Evolutionary conservation across 1,284 basidiomycete species (phyloP).

Genomic region (Bondarzewia mesenterica): DNA sequence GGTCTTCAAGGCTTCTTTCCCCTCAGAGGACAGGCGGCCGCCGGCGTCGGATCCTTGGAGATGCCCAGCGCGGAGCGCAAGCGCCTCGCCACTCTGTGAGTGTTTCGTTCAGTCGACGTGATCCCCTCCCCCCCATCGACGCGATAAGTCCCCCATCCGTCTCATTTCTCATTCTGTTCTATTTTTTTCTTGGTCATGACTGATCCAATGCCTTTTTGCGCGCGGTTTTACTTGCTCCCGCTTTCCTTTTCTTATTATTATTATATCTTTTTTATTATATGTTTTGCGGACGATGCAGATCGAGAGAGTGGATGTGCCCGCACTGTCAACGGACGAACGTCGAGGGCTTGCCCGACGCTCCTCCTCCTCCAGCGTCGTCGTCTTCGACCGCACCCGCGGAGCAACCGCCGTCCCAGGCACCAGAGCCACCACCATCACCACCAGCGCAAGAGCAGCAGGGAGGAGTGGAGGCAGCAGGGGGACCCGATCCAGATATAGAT

Average conservation of each 20-base stretch:
- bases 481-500: not conserved
- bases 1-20: slow-evolving; percentile 91
- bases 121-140: not conserved
- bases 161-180: not conserved
- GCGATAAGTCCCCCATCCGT: not conserved
- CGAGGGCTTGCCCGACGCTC: slow-evolving; percentile 62
- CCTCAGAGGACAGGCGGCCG: slow-evolving; percentile 81
- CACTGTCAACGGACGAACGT: slow-evolving; percentile 64
- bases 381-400: not conserved
- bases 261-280: not conserved
- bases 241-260: not conserved
- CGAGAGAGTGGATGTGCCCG: slow-evolving; percentile 76
- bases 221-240: not conserved
- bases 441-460: not conserved
- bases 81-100: slow-evolving; percentile 74
- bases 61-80: slow-evolving; percentile 72
- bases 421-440: not conserved
- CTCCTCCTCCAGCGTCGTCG: not conserved
- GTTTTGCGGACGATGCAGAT: slow-evolving; percentile 35
- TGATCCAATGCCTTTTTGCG: not conserved
- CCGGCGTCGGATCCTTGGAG: slow-evolving; percentile 85
- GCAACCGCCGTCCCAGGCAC: not conserved
- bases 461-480: not conserved
- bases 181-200: not conserved
- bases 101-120: no score